Evolutionary conservation across 2,329 filamentous ascomycete species (phyloP).

Genomic region (Trichoderma gracile): DNA sequence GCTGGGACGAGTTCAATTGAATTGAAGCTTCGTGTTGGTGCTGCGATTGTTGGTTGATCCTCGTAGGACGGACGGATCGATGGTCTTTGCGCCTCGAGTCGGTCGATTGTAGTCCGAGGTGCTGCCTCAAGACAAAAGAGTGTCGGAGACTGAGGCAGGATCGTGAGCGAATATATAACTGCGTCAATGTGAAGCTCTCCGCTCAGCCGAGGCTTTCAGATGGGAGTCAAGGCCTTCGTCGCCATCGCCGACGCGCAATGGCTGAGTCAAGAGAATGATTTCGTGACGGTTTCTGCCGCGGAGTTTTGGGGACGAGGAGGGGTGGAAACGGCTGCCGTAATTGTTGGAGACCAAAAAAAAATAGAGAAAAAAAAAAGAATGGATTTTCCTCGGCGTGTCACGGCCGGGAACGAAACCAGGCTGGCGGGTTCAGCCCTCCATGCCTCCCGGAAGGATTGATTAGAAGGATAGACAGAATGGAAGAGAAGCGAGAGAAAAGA

Average conservation of each 20-base stretch:
- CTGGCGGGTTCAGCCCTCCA: background rate
- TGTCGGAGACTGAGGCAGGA: background rate
- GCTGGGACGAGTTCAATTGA: too few species aligned
- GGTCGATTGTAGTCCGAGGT: background rate
- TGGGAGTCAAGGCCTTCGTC: slow-evolving; percentile 25
- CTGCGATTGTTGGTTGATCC: too few species aligned
- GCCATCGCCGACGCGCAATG: slow-evolving; percentile 40
- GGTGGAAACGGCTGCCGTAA: background rate
- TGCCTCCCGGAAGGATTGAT: background rate
- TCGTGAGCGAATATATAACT: background rate
- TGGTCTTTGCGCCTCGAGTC: background rate
- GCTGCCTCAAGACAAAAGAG: background rate
- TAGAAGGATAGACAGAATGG: background rate
- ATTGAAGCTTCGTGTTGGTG: too few species aligned
- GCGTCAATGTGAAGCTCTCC: background rate
- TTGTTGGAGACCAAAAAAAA: background rate
- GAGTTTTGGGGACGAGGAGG: slow-evolving; percentile 45
- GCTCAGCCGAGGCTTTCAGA: slow-evolving; percentile 24
- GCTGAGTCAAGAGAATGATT: slow-evolving; percentile 29
- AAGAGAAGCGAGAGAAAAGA: background rate
- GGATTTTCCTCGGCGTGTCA: too few species aligned
- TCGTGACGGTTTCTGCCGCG: slow-evolving; percentile 53
- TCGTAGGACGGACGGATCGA: background rate
- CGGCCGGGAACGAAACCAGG: background rate
- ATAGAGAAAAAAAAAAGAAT: too few species aligned